Percentiles rank a stretch among this genome's conserved stretches.
phyloP scores from a whole-genome alignment of 257 asterid genomes.

The Solanum okadae region DNA sequence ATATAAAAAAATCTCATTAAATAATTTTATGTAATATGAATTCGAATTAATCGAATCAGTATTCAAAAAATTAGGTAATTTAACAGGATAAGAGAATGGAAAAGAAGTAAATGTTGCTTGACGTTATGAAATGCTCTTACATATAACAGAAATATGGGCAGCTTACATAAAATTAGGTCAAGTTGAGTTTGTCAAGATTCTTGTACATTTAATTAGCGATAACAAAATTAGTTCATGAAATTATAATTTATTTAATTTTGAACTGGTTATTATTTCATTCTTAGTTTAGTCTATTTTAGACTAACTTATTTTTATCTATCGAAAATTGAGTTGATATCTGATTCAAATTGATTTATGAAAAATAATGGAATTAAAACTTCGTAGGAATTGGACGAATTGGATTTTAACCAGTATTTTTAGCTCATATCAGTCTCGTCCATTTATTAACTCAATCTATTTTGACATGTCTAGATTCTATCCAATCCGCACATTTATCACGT shows the following conservation, averaged over 20 bases:
- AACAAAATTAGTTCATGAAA: not conserved
- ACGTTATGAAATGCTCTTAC: not conserved
- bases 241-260: not conserved
- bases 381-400: too few species aligned
- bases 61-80: not conserved
- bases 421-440: not conserved
- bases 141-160: not conserved
- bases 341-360: not conserved
- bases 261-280: not conserved
- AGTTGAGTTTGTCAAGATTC: not conserved
- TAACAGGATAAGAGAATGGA: not conserved
- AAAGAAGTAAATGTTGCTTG: not conserved
- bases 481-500: fast-evolving
- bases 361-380: not conserved
- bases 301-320: not conserved
- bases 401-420: not conserved
- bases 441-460: not conserved
- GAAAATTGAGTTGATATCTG: not conserved
- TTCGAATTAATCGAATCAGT: not conserved
- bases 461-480: not conserved
- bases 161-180: not conserved
- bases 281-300: too few species aligned
- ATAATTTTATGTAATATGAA: not conserved
- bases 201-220: not conserved
- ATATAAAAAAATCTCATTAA: not conserved